Percentiles rank a stretch among this genome's conserved stretches.
Evolutionary conservation across 768 basidiomycete species (phyloP).

Genomic region (Russula abietina): DNA sequence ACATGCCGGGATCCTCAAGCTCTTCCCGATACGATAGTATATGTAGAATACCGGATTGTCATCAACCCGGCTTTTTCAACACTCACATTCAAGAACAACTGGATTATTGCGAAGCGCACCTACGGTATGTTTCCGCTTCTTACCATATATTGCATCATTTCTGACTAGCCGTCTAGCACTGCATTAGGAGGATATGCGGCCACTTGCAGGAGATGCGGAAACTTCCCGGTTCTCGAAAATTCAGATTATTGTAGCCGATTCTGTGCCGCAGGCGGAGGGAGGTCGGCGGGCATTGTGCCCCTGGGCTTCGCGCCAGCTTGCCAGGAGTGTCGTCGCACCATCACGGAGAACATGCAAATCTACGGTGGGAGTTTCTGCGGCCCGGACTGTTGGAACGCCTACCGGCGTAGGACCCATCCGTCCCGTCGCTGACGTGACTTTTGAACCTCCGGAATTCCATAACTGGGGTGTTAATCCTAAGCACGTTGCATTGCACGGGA

Average conservation of each 20-base stretch:
- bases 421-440: background rate
- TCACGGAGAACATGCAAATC: background rate
- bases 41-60: background rate
- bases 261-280: background rate
- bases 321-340: constrained; percentile 5
- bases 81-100: too few relatives aligned
- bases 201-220: background rate
- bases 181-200: background rate
- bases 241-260: constrained; percentile 4
- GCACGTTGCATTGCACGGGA: background rate
- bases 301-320: background rate
- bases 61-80: background rate
- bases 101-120: too few relatives aligned
- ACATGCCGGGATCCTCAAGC: background rate
- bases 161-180: background rate
- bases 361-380: constrained; percentile 1
- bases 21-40: background rate
- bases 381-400: background rate
- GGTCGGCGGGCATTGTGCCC: background rate
- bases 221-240: background rate
- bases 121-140: too few relatives aligned
- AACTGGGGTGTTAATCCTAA: background rate
- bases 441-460: background rate
- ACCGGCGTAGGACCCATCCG: too few relatives aligned
- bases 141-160: too few relatives aligned